Base-by-base conservation (phyloP, 2,329 filamentous ascomycete genomes). In the Cadophora gregata region DNA sequence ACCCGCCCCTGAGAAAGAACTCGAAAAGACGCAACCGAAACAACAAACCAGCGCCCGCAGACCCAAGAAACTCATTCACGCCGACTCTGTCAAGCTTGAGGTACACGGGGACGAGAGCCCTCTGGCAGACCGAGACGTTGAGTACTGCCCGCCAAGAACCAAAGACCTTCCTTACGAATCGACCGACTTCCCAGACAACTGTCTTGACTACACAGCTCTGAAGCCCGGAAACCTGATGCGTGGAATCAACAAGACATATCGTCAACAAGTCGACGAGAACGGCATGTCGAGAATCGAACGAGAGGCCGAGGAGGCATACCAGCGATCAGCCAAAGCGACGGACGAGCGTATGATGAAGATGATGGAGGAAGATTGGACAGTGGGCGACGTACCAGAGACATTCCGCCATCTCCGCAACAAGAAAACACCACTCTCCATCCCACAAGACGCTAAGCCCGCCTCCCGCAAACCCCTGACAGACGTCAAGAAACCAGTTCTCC, bases 111-210 rank as follows among this genome's bases (percentile, higher is more conserved):
- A 84, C 60, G 82, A 86, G 68, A 83, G 81, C 60, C 75, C 77
- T 2, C 73, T 80, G 16, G 81, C 85, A 29, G 88, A 92, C 53
- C 88, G 89, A 29, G 94, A 97, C 63, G 88, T 95, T 67, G 96
- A 98, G 82, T 97, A 97, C 78, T 93, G 93, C 77, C 93, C 95
- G 6, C 93, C 93, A 0, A 89, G 84, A 67, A 85, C 89, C 1
- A 85, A 85, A 71, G 84, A 88, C n/a, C 80, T 88, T 12, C 86
- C 86, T 0, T 92, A 92, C 74, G 83, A 90, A 72, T 91, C 90
- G 24, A 90, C 93, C 63, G 84, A 91, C 66, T 87, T 91, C 68
- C 88, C 88, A 4, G 80, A 83, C 55, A 83, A 81, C 1, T 82
- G 81, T 55, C 78, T 89, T 45, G 88, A 83, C 0, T 85, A 88